phyloP scores from a whole-genome alignment of 441 rosid species.

The Melastoma candidum region DNA sequence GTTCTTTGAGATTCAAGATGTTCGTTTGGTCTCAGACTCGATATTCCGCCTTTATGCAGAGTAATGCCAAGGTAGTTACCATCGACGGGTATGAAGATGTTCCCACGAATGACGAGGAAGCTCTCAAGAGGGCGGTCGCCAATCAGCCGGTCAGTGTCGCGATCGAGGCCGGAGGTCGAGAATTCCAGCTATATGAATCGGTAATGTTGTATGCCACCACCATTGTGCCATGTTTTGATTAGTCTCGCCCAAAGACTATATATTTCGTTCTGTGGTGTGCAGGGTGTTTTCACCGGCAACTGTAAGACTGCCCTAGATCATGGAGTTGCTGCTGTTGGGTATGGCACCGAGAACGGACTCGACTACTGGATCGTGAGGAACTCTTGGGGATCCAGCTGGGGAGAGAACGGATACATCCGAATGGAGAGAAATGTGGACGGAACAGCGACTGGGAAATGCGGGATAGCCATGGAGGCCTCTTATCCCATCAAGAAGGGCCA shows the following conservation, averaged over 20 bases:
- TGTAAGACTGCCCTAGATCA: conserved; percentile 40
- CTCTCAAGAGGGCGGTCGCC: conserved; percentile 16
- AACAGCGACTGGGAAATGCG: conserved; percentile 38
- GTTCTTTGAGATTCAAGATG: background rate
- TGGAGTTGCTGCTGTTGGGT: conserved; percentile 41
- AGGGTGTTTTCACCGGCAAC: conserved; percentile 38
- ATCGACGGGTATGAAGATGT: conserved; percentile 15
- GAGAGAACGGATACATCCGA: conserved; percentile 47
- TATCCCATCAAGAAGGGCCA: conserved; percentile 40
- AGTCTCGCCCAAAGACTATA: background rate
- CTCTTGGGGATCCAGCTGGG: conserved; percentile 57
- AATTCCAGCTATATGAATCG: conserved; percentile 15
- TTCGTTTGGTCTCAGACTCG: background rate
- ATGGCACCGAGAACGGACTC: conserved; percentile 23
- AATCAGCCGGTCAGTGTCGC: conserved; percentile 17
- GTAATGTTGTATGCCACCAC: conserved; percentile 1
- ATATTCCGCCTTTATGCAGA: background rate
- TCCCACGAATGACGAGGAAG: conserved; percentile 8
- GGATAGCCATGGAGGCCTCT: conserved; percentile 50
- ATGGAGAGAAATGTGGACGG: conserved; percentile 31
- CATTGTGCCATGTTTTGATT: too few species aligned
- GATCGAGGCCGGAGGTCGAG: conserved; percentile 17
- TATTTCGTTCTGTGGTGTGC: background rate
- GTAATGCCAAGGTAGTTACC: conserved; percentile 6
- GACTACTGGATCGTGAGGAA: conserved; percentile 40